Percentiles rank a stretch among this genome's conserved stretches.
These are phyloP conservation scores for Backusella westeae DNA, from an alignment of 192 early-diverging fungal genomes.

Conservation along the genomic window DNA sequence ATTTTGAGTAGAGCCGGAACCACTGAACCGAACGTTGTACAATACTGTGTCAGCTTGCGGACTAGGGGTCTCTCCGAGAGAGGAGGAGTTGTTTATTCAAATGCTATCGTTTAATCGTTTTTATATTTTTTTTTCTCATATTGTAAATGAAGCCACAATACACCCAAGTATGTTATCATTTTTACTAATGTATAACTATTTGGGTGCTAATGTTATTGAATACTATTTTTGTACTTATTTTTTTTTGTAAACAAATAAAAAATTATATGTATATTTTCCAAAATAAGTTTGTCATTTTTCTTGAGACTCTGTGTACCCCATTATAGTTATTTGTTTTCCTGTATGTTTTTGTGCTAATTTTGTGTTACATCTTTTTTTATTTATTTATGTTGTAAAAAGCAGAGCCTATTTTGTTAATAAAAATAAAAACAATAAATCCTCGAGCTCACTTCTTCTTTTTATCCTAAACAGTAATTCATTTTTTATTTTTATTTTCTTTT, in stretches of 20 bases:
- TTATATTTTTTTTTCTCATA: background rate
- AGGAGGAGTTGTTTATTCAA: background rate
- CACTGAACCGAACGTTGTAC: background rate
- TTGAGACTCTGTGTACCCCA: background rate
- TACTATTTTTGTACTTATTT: background rate
- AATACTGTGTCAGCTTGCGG: background rate
- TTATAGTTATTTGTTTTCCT: constrained; percentile 3
- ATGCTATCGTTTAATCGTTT: background rate
- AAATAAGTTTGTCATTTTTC: background rate
- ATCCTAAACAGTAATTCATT: no score
- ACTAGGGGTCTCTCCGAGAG: background rate
- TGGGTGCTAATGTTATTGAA: background rate
- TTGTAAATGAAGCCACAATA: background rate
- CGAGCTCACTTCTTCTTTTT: background rate
- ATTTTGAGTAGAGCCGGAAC: background rate
- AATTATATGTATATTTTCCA: background rate
- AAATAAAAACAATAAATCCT: background rate
- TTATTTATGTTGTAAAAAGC: background rate
- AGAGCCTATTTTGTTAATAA: background rate
- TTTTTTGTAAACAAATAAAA: background rate
- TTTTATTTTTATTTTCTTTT: background rate
- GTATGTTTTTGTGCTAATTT: background rate
- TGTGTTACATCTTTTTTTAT: background rate
- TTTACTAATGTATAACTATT: background rate
- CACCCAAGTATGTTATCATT: background rate